Evolutionary conservation across 2,329 filamentous ascomycete species (phyloP), one percentile per base, ranked within the genome.

Genomic region (Aspergillus pseudoglaucus): DNA sequence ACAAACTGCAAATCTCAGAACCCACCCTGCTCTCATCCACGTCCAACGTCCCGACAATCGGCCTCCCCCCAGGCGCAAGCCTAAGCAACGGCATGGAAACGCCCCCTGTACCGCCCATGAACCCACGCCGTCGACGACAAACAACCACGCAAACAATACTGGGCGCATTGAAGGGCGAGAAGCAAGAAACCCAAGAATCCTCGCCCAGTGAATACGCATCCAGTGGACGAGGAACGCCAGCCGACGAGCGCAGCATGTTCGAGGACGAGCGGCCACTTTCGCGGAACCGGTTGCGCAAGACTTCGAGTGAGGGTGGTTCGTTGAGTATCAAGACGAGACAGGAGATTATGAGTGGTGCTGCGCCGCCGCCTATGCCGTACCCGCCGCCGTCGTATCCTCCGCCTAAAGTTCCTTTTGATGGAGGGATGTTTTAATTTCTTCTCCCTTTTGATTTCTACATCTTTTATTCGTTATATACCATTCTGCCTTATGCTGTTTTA

Each of bases 1-100:
- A 77, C 52, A 85, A 85, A 63, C 69, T 72, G 10, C 76, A 79
- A 48, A 85, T 85, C 44, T 83, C 80, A 2, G 81, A 84, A 56
- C 82, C 82, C 0, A 73, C 68, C 3, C 70, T 75, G 43, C 59
- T 75, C 8, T 74, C 71, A 4, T 69, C 72, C 8, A 83, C 81
- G 3, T 81, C 77, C 2, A 77, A 78, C 40, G 74, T 82, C 23
- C 79, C 81, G 41, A 77, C 77, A 0, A 71, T 83, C 32, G 77
- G 76, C 32, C 70, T 84, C 9, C 79, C 80, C 12, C 59, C 73
- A n/a, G 77, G 77, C 23, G 75, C 77, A 2, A 77, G 74, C 4
- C 66, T 80, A 32, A 75, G 68, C 63, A 81, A 79, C 48, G 78
- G 77, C 42, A 72, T 70, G 54, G 63, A 66, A n/a, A 20, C 37